Evolutionary conservation across 1,139 yeast species (phyloP), one percentile per base, ranked within the genome.

Genomic region (Sugiyamaella pinicola): DNA sequence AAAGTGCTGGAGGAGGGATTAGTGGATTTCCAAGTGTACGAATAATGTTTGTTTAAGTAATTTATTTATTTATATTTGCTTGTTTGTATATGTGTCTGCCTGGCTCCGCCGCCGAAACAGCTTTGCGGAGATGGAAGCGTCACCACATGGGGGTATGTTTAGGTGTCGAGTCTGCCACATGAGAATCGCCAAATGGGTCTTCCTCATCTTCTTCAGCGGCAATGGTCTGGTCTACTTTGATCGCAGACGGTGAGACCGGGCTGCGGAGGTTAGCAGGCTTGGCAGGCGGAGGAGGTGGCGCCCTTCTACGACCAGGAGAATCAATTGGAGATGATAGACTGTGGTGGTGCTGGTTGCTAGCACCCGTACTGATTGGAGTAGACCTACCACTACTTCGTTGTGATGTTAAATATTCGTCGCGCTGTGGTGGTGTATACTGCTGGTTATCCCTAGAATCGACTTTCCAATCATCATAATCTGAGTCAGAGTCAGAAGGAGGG

Each of bases 111-210:
- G n/a, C n/a, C n/a, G n/a, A n/a, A n/a, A n/a, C n/a, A n/a, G n/a
- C n/a, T n/a, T n/a, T n/a, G n/a, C n/a, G n/a, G n/a, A n/a, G n/a
- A n/a, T n/a, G n/a, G n/a, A n/a, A n/a, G n/a, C n/a, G n/a, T 47
- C 42, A 63, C 66, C 66, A 63, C 44, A 63, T 46, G 31, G 67
- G 67, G 12, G 63, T 60, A 47, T 63, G 64, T 43, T 55, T 54
- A 7, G 64, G 65, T 19, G 49, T 47, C 10, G 57, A 59, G 33
- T 43, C 51, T 2, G 49, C 56, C 21, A 35, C 81, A 59, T 84
- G 74, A 15, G 75, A 72, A 63, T 86, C 93, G 9, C 86, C 89
- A 71, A 86, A 86, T 1, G 95, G 95, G 68, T 86, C 82, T 53
- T 79, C 78, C 3, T 70, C 76, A 33, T 70, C 67, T 2, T 59